phyloP scores from a whole-genome alignment of 2,329 filamentous ascomycete species.

The Pestalotiopsis sp. region DNA sequence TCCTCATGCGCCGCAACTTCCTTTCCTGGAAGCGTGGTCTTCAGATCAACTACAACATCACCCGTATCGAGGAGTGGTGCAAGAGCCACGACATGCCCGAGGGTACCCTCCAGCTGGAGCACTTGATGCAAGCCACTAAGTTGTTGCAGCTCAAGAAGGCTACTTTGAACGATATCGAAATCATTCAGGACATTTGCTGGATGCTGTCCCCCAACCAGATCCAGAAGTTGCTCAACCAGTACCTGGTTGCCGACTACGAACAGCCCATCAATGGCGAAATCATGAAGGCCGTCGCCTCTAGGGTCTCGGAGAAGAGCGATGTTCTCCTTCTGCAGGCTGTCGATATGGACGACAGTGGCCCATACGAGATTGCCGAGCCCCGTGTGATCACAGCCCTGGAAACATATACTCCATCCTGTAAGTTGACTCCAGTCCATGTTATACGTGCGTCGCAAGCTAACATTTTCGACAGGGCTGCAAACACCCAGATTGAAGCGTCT shows the following conservation, averaged over 20 bases:
- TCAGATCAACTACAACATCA: conserved; percentile 99
- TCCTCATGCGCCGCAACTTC: conserved; percentile 97
- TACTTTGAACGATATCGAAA: conserved; percentile 98
- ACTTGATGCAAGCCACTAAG: conserved; percentile 99
- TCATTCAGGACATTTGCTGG: conserved; percentile 99
- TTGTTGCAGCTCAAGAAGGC: conserved; percentile 98
- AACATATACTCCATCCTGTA: conserved; percentile 97
- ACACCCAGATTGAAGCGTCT: conserved; percentile 92
- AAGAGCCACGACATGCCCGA: conserved; percentile 99
- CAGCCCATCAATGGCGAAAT: conserved; percentile 99
- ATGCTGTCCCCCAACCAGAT: conserved; percentile 99
- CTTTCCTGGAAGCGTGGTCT: conserved; percentile 98
- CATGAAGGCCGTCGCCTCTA: conserved; percentile 98
- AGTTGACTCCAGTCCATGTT: conserved; percentile 39
- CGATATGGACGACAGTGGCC: conserved; percentile 98
- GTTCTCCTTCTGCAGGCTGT: conserved; percentile 91
- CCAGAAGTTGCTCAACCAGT: conserved; percentile 97
- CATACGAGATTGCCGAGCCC: conserved; percentile 97
- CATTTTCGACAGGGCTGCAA: conserved; percentile 75
- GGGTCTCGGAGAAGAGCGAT: conserved; percentile 97
- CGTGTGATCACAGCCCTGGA: conserved; percentile 94
- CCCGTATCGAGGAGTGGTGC: conserved; percentile 98
- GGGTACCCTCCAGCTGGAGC: conserved; percentile 94
- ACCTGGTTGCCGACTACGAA: conserved; percentile 97
- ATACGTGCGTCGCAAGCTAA: conserved; percentile 11